These are phyloP conservation scores for Apiosordaria backusii DNA, from an alignment of 495 filamentous ascomycete species.

Conservation along the genomic window DNA sequence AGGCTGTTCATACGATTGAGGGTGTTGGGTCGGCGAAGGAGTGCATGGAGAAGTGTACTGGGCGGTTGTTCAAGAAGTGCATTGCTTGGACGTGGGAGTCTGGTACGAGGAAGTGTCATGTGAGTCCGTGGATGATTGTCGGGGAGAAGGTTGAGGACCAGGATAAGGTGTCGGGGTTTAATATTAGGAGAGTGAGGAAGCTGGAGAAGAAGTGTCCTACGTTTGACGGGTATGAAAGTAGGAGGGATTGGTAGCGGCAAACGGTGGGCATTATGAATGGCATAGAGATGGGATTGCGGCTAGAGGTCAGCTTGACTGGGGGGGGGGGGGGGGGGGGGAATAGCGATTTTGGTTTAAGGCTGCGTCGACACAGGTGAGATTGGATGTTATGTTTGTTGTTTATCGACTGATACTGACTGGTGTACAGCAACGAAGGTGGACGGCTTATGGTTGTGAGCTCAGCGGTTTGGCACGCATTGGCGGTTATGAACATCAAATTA, in stretches of 20 bases:
- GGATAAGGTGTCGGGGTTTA: conserved; percentile 22
- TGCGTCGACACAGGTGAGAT: neutral
- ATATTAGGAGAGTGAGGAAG: conserved; percentile 11
- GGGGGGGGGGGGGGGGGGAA: neutral
- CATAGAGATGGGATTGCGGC: neutral
- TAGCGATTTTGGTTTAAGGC: neutral
- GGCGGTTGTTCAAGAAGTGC: conserved; percentile 20
- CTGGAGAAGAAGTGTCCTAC: conserved; percentile 18
- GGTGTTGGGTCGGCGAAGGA: conserved; percentile 28
- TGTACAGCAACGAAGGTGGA: neutral
- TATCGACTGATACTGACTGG: neutral
- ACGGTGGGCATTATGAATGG: too few species aligned
- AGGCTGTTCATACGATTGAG: conserved; percentile 25
- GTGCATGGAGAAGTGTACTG: conserved; percentile 1
- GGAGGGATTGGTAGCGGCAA: neutral
- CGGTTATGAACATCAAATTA: neutral
- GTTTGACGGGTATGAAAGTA: neutral
- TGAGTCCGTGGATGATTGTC: conserved; percentile 44
- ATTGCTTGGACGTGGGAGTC: conserved; percentile 47
- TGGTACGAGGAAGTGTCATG: conserved; percentile 28
- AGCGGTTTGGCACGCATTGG: neutral
- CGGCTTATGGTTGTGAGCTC: too few species aligned
- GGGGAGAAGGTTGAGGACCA: conserved; percentile 28
- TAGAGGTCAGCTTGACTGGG: neutral
- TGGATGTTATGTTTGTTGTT: neutral